Base-by-base conservation (phyloP, 140 eudicot genomes). In the Anethum foeniculum region DNA sequence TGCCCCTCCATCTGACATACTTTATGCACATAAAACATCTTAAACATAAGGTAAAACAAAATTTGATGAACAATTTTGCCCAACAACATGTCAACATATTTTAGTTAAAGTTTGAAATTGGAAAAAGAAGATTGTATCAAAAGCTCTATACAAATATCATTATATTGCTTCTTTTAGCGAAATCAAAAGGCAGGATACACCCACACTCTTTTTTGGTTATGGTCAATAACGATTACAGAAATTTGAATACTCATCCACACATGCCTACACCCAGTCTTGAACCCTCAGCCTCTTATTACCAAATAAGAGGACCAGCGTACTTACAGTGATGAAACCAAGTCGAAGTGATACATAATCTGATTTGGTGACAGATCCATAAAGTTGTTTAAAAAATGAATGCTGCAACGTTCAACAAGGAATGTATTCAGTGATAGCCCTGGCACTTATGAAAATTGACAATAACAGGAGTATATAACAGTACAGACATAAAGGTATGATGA, bases 361-460 rank as follows among this genome's bases (percentile, higher is more conserved):
- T 84, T 85, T 86, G 30, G 93, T 92, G 58, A 95, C 97, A 56
- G 97, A 91, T 69, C 91, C 99, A 82, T 93, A 93, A 80, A 95
- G 89, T 87, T 95, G 99, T 86, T 95, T 95, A 67, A 82, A 64
- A 83, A 95, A 95, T 13, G 93, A 89, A 47, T 86, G 83, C 99
- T 95, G 95, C 81, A 81, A 88, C 47, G 43, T 81, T 47, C 73
- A 81, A 44, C 71, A 27, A 41, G 25, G 28, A 60, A 39, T 41
- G 15, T 12, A 60, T 60, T 78, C 46, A n/a, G 21, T 47, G 77
- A 44, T 46, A 23, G 77, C 60, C 15, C 56, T 73, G 27, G 38
- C 32, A 43, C 54, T 43, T 15, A 43, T 41, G 68, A 43, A n/a
- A 23, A 23, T 14, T 46, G 41, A 46, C 8, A 39, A n/a, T 75